A percentile compares a stretch with the other conserved stretches of the same genome.
These are phyloP conservation scores for Fusarium sp. DNA, from an alignment of 2,329 filamentous ascomycete genomes.

Conservation along the genomic window DNA sequence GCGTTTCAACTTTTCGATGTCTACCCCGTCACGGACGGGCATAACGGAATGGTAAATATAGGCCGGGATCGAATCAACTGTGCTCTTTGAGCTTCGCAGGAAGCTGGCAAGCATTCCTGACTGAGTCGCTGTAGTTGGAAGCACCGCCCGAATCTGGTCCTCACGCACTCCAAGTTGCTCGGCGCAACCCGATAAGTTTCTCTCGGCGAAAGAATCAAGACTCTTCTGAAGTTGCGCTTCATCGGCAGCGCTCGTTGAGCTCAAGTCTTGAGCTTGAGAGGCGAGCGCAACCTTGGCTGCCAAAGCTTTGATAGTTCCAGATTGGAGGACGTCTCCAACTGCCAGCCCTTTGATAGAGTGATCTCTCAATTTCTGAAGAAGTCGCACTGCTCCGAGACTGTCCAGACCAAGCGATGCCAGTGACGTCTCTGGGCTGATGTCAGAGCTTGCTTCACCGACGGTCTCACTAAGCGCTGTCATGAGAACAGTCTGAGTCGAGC, in stretches of 20 bases:
- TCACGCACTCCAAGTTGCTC: neutral
- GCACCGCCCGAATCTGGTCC: neutral
- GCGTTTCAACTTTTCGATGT: neutral
- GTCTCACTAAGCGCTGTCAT: neutral
- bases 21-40: neutral
- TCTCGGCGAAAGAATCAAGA: neutral
- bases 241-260: neutral
- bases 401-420: neutral
- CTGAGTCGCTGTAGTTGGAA: constrained; percentile 6
- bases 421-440: neutral
- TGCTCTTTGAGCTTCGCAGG: neutral
- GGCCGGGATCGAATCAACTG: neutral
- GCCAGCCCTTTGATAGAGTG: neutral
- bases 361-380: constrained; percentile 8
- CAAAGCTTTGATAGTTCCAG: neutral
- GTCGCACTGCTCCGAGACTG: constrained; percentile 1
- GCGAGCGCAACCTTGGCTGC: neutral
- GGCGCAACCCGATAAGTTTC: neutral
- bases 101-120: constrained; percentile 8
- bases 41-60: constrained; percentile 7
- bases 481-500: neutral
- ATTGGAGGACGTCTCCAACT: neutral
- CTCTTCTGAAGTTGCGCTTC: neutral
- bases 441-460: neutral
- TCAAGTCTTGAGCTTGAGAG: neutral